phyloP scores from a whole-genome alignment of 2,329 filamentous ascomycete species.

The Aphanoascus verrucosus region DNA sequence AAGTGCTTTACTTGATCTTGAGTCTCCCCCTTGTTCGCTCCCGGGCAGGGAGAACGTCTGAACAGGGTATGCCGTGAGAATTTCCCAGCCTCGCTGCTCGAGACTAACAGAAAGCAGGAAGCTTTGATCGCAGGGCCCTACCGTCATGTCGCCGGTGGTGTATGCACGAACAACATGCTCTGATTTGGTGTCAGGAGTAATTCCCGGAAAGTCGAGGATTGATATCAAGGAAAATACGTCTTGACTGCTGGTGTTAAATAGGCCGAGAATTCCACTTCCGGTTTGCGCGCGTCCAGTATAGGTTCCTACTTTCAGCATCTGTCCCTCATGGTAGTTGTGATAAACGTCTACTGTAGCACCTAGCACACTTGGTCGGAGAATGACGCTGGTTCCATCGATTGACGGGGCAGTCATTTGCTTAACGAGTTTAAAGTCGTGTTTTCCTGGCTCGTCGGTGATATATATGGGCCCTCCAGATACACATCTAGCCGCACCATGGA shows the following conservation, averaged over 20 bases:
- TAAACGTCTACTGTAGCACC: conserved; percentile 67
- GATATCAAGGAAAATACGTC: conserved; percentile 58
- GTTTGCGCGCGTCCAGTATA: conserved; percentile 60
- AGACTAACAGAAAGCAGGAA: conserved; percentile 54
- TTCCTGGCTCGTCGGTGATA: conserved; percentile 79
- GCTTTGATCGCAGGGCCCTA: conserved; percentile 24
- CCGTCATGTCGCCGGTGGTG: conserved; percentile 49
- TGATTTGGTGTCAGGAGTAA: conserved; percentile 37
- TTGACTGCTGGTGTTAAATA: conserved; percentile 68
- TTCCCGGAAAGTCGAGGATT: conserved; percentile 62
- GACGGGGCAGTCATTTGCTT: conserved; percentile 70
- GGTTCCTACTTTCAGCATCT: conserved; percentile 64
- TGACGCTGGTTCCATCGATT: conserved; percentile 60
- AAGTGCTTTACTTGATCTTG: conserved; percentile 29
- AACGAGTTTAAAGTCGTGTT: conserved; percentile 67
- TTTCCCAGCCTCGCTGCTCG: conserved; percentile 61
- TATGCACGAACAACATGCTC: conserved; percentile 67
- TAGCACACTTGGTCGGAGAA: conserved; percentile 65
- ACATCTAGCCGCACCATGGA: conserved; percentile 83
- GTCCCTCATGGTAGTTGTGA: conserved; percentile 60
- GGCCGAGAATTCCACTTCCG: conserved; percentile 65
- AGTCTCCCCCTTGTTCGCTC: conserved; percentile 24
- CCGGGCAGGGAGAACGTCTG: conserved; percentile 39
- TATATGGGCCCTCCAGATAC: conserved; percentile 87
- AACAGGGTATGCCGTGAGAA: conserved; percentile 64